phyloP scores from a whole-genome alignment of 768 basidiomycete species.

The Serendipita vermifera region DNA sequence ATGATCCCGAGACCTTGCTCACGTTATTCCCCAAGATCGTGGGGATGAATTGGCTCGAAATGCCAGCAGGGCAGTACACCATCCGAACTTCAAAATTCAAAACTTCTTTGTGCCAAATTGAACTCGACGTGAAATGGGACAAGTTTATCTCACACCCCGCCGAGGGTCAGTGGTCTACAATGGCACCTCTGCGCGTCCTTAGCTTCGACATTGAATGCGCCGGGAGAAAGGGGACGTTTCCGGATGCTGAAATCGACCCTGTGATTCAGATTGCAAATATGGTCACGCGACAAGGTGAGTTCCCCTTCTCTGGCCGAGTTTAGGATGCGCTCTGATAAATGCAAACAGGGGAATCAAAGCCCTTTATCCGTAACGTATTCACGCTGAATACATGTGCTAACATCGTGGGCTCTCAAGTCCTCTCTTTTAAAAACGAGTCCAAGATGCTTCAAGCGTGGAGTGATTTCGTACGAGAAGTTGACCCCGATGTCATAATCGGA shows the following conservation, averaged over 20 bases:
- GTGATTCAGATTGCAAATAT: conserved; percentile 99
- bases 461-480: conserved; percentile 76
- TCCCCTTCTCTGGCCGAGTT: not conserved
- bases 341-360: conserved; percentile 78
- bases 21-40: conserved; percentile 46
- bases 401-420: conserved; percentile 95
- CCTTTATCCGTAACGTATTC: conserved; percentile 94
- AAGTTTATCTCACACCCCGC: conserved; percentile 81
- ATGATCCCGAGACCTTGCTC: not conserved
- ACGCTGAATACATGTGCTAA: conserved; percentile 88
- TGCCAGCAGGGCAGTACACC: conserved; percentile 70
- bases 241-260: conserved; percentile 78
- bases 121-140: conserved; percentile 73
- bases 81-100: conserved; percentile 44
- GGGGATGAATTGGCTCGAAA: conserved; percentile 99
- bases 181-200: conserved; percentile 85
- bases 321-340: not conserved
- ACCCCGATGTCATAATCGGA: conserved; percentile 92
- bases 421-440: conserved; percentile 63
- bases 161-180: conserved; percentile 82
- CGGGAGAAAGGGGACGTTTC: conserved; percentile 93
- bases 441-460: conserved; percentile 74
- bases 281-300: conserved; percentile 92
- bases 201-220: conserved; percentile 99
- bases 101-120: conserved; percentile 78